Evolutionary conservation across 176 grass and related monocot species (phyloP), one percentile per base, ranked within the genome.

Genomic region (Phoenix roebelenii): DNA sequence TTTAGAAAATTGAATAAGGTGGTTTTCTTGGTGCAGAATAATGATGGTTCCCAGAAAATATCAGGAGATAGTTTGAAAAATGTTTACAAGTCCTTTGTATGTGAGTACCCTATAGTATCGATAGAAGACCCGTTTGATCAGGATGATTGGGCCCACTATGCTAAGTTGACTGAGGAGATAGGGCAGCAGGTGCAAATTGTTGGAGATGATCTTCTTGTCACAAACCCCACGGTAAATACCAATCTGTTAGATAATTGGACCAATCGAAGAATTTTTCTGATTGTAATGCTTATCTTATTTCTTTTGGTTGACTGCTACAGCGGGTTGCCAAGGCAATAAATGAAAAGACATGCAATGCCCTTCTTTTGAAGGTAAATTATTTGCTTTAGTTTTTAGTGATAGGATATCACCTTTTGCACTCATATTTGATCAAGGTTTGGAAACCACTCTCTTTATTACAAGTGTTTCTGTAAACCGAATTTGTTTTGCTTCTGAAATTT

Each of bases 81-180:
- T 61, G 4, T 95, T 7, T 95, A 95, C 80, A 89, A 95, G 50
- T 87, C 83, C 0, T 95, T 95, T 22, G 80, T 73, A 39, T 77
- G 80, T 3, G 91, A 90, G 24, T 95, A 95, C 75, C 91, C 91
- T 6, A 95, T 95, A 68, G 86, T 87, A n/a, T 95, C 91, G 0
- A 90, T 95, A 3, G 86, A 95, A 74, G 91, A 95, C 64, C 86
- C 91, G 17, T 95, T 90, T 35, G 91, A 95, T 57, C 91, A 95
- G 61, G 91, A 95, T 77, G 91, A 95, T 72, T 95, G 91, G 91
- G 55, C 54, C 50, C 79, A 85, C 59, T 90, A 95, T 61, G 85
- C 83, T 29, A 95, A 90, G 70, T 50, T 95, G 72, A 95, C 91
- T 28, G 74, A 81, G 16, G 86, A 95, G 72, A 69, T 95, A 77